These are phyloP conservation scores for Balakata baccata DNA, from an alignment of 345 rosid genomes.

Conservation along the genomic window DNA sequence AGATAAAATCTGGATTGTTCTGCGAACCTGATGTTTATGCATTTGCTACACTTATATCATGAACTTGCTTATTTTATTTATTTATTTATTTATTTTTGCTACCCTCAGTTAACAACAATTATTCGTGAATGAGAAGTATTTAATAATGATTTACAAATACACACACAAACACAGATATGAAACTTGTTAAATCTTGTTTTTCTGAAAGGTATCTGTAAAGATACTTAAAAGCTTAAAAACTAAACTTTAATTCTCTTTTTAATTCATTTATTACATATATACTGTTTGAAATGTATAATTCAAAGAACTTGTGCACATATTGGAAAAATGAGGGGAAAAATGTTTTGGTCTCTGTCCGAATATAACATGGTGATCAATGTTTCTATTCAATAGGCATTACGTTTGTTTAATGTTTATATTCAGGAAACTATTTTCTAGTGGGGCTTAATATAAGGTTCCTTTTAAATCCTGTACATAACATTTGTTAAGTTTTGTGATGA, in stretches of 20 bases:
- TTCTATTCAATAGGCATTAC: background rate
- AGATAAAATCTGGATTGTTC: background rate
- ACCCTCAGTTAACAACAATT: background rate
- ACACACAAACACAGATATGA: background rate
- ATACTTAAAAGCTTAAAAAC: background rate
- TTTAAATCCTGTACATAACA: no score
- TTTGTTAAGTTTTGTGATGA: background rate
- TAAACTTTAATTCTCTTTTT: constrained; percentile 1
- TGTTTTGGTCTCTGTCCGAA: background rate
- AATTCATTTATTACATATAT: background rate
- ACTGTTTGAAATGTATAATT: background rate
- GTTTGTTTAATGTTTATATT: background rate
- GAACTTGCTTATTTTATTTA: background rate
- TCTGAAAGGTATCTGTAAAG: background rate
- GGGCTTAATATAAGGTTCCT: background rate
- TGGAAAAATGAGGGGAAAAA: background rate
- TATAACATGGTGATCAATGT: background rate
- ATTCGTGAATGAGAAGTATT: background rate
- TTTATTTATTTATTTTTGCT: background rate
- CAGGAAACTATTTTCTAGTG: background rate
- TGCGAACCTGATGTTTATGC: background rate
- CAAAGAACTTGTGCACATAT: background rate
- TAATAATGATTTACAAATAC: background rate
- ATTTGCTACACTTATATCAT: background rate
- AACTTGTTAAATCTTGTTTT: background rate